Evolutionary conservation across 352 stramenopile genomes (phyloP).

Genomic region (Pythium graminicola): DNA sequence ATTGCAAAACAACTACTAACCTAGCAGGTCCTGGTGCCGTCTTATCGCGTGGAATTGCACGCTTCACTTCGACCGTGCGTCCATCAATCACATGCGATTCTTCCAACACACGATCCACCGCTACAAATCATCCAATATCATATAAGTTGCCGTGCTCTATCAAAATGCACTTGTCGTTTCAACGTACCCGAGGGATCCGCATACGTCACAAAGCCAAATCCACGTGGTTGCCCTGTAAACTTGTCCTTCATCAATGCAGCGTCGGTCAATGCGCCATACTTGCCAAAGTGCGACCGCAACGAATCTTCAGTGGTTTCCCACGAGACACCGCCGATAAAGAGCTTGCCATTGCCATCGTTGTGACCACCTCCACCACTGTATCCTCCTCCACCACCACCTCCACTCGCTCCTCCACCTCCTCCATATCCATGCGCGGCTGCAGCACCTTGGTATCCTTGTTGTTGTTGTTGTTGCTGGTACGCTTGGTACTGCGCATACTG

Average conservation of each 20-base stretch:
- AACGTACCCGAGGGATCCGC: constrained; percentile 79
- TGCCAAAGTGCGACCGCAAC: constrained; percentile 47
- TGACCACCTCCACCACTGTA: constrained; percentile 4
- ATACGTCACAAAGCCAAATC: constrained; percentile 86
- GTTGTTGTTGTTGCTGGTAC: constrained; percentile 23
- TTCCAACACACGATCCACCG: constrained; percentile 75
- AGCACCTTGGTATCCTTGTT: constrained; percentile 33
- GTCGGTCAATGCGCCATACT: constrained; percentile 58
- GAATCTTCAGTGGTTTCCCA: constrained; percentile 50
- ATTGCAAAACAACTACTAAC: constrained; percentile 46
- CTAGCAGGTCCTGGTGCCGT: constrained; percentile 46
- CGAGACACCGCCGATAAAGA: constrained; percentile 54
- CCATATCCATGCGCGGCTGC: constrained; percentile 22
- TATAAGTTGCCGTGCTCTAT: constrained; percentile 4
- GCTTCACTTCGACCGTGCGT: constrained; percentile 89
- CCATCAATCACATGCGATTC: constrained; percentile 88
- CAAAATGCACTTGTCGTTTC: background rate
- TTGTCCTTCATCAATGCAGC: constrained; percentile 41
- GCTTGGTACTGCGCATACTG: constrained; percentile 39
- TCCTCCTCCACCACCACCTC: background rate
- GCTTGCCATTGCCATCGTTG: constrained; percentile 38
- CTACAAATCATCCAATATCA: constrained; percentile 39
- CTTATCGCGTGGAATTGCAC: constrained; percentile 84
- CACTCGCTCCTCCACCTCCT: constrained; percentile 5
- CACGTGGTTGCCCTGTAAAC: constrained; percentile 53